phyloP scores from a whole-genome alignment of 495 filamentous ascomycete genomes.

The Durotheca rogersii region DNA sequence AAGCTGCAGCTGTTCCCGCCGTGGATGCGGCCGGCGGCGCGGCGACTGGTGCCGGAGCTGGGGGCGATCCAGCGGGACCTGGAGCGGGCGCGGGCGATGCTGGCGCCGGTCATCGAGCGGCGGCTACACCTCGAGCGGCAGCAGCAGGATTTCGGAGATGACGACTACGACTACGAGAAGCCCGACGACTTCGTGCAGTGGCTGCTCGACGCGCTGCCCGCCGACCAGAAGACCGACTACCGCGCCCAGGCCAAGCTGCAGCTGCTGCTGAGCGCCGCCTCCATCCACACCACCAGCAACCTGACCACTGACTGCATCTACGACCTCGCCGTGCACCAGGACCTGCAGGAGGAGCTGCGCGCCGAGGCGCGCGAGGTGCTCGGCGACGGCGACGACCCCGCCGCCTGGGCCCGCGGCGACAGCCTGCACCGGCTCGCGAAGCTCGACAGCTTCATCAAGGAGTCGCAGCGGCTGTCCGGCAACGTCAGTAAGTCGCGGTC shows the following conservation, averaged over 20 bases:
- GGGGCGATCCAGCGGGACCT: slow-evolving; percentile 33
- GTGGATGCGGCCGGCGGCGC: slow-evolving; percentile 37
- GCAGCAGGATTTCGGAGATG: no score
- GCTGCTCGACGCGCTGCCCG: slow-evolving; percentile 37
- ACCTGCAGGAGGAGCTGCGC: slow-evolving; percentile 50
- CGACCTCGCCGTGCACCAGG: slow-evolving; percentile 53
- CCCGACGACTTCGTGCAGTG: slow-evolving; percentile 40
- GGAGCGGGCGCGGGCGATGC: slow-evolving; percentile 31
- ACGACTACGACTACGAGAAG: slow-evolving; percentile 33
- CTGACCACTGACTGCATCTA: slow-evolving; percentile 41
- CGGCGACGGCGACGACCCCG: slow-evolving; percentile 41
- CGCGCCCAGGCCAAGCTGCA: slow-evolving; percentile 36
- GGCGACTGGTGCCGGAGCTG: slow-evolving; percentile 37
- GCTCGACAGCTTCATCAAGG: slow-evolving; percentile 59
- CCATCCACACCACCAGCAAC: slow-evolving; percentile 42
- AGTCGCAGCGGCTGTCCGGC: slow-evolving; percentile 48
- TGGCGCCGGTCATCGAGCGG: slow-evolving; percentile 36
- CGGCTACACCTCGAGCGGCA: slow-evolving; percentile 25
- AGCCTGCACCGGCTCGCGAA: slow-evolving; percentile 47
- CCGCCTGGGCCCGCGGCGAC: slow-evolving; percentile 39
- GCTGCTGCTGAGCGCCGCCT: slow-evolving; percentile 37
- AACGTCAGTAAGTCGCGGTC: slow-evolving; percentile 42
- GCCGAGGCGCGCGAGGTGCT: slow-evolving; percentile 49
- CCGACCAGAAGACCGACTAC: slow-evolving; percentile 34
- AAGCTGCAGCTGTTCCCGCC: slow-evolving; percentile 42